A percentile compares a stretch with the other conserved stretches of the same genome.
phyloP scores from a whole-genome alignment of 768 basidiomycete genomes.

The Pleurotus cornucopiae region DNA sequence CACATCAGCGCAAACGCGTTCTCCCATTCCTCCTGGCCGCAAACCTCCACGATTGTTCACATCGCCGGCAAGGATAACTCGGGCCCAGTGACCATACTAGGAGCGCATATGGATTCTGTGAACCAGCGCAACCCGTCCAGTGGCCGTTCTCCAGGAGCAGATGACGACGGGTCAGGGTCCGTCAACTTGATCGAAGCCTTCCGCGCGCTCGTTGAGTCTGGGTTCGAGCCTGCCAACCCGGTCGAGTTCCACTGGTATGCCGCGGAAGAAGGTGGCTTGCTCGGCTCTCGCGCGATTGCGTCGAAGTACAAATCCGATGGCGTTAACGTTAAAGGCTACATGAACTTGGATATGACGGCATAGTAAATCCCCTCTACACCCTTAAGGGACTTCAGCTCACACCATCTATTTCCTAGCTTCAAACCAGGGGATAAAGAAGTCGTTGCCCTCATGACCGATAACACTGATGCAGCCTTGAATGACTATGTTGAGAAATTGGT shows the following conservation, averaged over 20 bases:
- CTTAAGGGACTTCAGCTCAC: background rate
- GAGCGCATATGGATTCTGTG: conserved; percentile 40
- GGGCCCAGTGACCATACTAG: conserved; percentile 31
- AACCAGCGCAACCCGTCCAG: conserved; percentile 32
- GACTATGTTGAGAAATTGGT: conserved; percentile 39
- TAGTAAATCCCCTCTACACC: conserved; percentile 21
- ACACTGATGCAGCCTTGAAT: conserved; percentile 35
- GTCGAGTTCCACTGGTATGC: conserved; percentile 49
- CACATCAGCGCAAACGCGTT: conserved; percentile 26
- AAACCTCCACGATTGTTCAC: conserved; percentile 32
- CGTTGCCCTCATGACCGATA: conserved; percentile 35
- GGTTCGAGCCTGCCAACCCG: conserved; percentile 33
- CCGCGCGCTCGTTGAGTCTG: conserved; percentile 32
- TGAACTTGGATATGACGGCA: conserved; percentile 38
- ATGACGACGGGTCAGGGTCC: conserved; percentile 44
- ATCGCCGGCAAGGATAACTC: conserved; percentile 28
- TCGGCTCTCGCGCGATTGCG: conserved; percentile 53
- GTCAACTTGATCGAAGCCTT: conserved; percentile 41
- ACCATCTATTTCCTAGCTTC: conserved; percentile 30
- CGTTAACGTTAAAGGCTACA: conserved; percentile 44
- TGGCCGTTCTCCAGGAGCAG: conserved; percentile 44
- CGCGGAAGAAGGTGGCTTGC: conserved; percentile 39
- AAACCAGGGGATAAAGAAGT: conserved; percentile 39
- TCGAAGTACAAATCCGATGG: conserved; percentile 41
- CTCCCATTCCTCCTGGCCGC: conserved; percentile 25